Conservation (phyloP, 2,329 filamentous ascomycete genomes). For the Pseudopithomyces chartarum region DNA sequence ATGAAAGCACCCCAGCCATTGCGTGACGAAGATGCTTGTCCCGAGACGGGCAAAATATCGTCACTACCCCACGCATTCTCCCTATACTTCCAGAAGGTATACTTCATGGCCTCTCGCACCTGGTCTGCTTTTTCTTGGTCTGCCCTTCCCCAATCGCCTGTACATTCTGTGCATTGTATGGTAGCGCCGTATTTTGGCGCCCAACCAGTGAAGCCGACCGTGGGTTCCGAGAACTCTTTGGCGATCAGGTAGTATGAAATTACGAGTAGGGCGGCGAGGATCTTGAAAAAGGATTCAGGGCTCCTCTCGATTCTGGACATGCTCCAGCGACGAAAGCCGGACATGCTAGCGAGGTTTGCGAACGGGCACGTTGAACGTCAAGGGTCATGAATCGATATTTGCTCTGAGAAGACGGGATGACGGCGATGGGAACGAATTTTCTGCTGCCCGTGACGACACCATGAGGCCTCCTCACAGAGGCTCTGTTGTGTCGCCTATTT, state of each 20-base stretch:
- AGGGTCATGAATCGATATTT: too few relatives aligned
- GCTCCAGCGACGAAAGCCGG: slow-evolving; percentile 44
- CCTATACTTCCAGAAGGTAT: slow-evolving; percentile 47
- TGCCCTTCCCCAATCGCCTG: slow-evolving; percentile 40
- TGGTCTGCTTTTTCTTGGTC: slow-evolving; percentile 40
- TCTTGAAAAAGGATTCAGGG: slow-evolving; percentile 49
- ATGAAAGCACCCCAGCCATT: slow-evolving; percentile 52
- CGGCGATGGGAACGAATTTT: too few relatives aligned
- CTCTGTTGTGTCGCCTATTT: neutral
- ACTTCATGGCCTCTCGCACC: slow-evolving; percentile 46
- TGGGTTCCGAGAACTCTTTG: slow-evolving; percentile 42
- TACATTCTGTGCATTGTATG: slow-evolving; percentile 42
- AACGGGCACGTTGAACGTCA: slow-evolving; percentile 13
- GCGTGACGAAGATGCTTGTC: slow-evolving; percentile 38
- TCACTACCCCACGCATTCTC: slow-evolving; percentile 48
- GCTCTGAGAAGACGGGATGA: too few relatives aligned
- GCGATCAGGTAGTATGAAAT: slow-evolving; percentile 48
- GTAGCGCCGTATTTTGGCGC: slow-evolving; percentile 25
- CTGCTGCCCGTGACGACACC: slow-evolving; percentile 19
- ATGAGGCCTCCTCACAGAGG: slow-evolving; percentile 23
- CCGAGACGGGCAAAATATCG: slow-evolving; percentile 47
- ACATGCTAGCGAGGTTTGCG: slow-evolving; percentile 26
- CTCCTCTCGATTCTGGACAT: slow-evolving; percentile 46
- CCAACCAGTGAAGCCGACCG: slow-evolving; percentile 20
- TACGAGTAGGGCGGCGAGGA: slow-evolving; percentile 46